Evolutionary conservation across 2,329 filamentous ascomycete genomes (phyloP), one percentile per base, ranked within the genome.

Genomic region (Calonectria ilicicola): DNA sequence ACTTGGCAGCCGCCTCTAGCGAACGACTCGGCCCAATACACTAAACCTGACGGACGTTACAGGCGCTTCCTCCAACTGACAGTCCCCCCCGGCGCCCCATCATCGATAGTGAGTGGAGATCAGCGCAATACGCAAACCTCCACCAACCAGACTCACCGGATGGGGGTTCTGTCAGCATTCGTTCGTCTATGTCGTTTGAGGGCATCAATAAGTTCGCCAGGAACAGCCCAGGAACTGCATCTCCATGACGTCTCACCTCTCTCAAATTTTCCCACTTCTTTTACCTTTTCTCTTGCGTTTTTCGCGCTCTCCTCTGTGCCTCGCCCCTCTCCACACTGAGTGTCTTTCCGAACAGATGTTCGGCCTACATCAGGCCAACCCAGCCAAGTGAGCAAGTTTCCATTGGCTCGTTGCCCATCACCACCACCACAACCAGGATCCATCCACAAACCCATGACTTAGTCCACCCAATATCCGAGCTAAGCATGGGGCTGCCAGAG

Each of bases 361-460:
- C 44, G 62, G 73, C 74, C 74, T 77, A 75, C 72, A 77, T 78
- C 74, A 73, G 73, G 71, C 72, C 74, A 75, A 78, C 78, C 79
- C 77, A 74, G 79, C 76, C 67, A 65, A 72, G 74, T 84, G 85
- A 86, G 85, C 85, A 86, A 86, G 85, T 86, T 86, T 86, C 84
- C 81, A 86, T 86, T 86, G 85, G 85, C 74, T 70, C 64, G 70
- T 69, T 70, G 74, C 70, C 64, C 73, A 71, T 78, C 78, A 79
- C 75, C 76, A 76, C 75, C 74, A 75, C 76, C 72, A 66, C 65
- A 64, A 62, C 65, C 70, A 70, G 62, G 29, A 42, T 47, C 40
- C 49, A 69, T 47, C 66, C 70, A 71, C 68, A 49, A 49, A 73
- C 49, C 65, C 70, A 69, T 72, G 66, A 21, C 62, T 53, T 19